Evolutionary conservation across 176 grass and related monocot genomes (phyloP).

Genomic region (Bonia amplexicaulis): DNA sequence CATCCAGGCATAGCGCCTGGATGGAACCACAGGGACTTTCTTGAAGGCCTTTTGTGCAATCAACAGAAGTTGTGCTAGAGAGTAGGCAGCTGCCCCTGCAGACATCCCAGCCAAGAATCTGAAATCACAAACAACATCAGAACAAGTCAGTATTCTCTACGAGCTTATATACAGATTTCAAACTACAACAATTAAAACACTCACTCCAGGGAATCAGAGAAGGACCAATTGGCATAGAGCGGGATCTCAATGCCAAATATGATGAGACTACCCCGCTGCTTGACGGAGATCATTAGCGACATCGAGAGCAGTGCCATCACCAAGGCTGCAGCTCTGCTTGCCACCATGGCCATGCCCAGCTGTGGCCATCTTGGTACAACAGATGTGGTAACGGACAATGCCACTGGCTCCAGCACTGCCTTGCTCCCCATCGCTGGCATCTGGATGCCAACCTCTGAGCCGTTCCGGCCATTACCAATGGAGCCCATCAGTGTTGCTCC

Average conservation of each 20-base stretch:
- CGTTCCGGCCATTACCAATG: conserved; percentile 34
- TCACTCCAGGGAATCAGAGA: conserved; percentile 77
- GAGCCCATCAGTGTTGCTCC: conserved; percentile 28
- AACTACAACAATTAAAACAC: background rate
- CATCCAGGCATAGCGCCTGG: conserved; percentile 58
- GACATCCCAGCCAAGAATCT: conserved; percentile 77
- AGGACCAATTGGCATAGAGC: conserved; percentile 85
- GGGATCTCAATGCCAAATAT: conserved; percentile 64
- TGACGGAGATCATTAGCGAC: conserved; percentile 54
- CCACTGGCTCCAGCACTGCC: conserved; percentile 8
- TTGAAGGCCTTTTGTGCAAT: conserved; percentile 49
- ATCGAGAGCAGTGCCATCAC: conserved; percentile 49
- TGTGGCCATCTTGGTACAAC: conserved; percentile 16
- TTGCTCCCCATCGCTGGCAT: conserved; percentile 38
- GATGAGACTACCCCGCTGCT: conserved; percentile 58
- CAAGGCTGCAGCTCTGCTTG: conserved; percentile 34
- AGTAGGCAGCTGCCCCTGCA: conserved; percentile 55
- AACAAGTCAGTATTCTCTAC: background rate
- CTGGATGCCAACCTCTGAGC: conserved; percentile 52
- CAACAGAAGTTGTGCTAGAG: conserved; percentile 57
- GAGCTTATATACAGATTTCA: conserved; percentile 17
- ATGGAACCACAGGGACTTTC: conserved; percentile 37
- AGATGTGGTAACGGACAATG: background rate
- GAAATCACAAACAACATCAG: background rate
- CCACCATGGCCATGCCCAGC: conserved; percentile 39